Evolutionary conservation across 257 asterid species (phyloP).

Genomic region (Solanum ossicruentum): DNA sequence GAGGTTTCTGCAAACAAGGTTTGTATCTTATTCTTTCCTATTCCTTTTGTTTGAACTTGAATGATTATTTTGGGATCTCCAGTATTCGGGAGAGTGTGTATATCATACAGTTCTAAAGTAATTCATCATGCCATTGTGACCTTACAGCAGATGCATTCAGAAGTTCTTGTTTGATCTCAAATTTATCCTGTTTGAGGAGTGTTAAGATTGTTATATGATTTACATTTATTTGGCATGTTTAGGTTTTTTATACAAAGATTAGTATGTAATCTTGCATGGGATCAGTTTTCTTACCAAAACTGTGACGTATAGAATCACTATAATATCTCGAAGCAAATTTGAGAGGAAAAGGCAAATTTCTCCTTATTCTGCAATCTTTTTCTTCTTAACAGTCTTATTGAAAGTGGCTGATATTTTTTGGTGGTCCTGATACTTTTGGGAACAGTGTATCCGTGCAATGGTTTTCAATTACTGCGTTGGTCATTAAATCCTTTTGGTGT

Average conservation of each 20-base stretch:
- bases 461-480: background rate
- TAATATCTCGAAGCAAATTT: background rate
- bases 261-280: background rate
- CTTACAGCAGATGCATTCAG: background rate
- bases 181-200: background rate
- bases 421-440: background rate
- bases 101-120: background rate
- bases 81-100: background rate
- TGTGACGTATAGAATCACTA: background rate
- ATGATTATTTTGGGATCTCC: background rate
- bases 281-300: background rate
- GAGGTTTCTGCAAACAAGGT: conserved; percentile 77
- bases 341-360: background rate
- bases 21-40: conserved; percentile 18
- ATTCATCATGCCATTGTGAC: background rate
- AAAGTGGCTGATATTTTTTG: background rate
- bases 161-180: background rate
- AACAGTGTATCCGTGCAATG: background rate
- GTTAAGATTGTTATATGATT: background rate
- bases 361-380: background rate
- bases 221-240: background rate
- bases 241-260: background rate
- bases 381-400: background rate
- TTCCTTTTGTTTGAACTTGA: conserved; percentile 3
- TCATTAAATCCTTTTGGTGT: background rate